Evolutionary conservation across 2,329 filamentous ascomycete species (phyloP).

Genomic region (Cladosporium sp.): DNA sequence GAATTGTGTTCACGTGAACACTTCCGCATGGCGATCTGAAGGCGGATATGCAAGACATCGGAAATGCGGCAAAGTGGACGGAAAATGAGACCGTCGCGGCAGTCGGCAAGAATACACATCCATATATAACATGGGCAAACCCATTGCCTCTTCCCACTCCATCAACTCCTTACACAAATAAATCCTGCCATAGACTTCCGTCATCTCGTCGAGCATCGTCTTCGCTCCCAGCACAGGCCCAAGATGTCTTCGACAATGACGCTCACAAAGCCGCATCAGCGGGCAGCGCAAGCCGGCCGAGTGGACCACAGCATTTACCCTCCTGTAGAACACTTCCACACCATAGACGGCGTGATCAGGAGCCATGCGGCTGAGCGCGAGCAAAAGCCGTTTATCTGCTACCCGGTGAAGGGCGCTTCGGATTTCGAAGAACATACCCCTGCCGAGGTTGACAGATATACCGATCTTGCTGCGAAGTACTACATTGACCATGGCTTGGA

Average conservation of each 20-base stretch:
- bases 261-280: slow-evolving; percentile 3
- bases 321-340: slow-evolving; percentile 25
- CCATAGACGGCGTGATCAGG: slow-evolving; percentile 31
- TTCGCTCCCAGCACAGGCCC: neutral
- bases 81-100: no score
- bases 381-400: slow-evolving; percentile 29
- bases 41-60: no score
- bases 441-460: slow-evolving; percentile 23
- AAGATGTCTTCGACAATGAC: slow-evolving; percentile 10
- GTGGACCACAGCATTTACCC: slow-evolving; percentile 18
- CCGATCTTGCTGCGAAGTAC: slow-evolving; percentile 24
- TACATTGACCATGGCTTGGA: slow-evolving; percentile 24
- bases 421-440: slow-evolving; percentile 30
- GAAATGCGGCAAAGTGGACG: no score
- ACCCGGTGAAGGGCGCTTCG: slow-evolving; percentile 22
- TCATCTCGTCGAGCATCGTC: no score
- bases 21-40: no score
- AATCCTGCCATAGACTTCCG: no score
- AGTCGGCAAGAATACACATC: no score
- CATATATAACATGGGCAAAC: no score
- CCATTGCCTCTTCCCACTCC: no score
- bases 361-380: slow-evolving; percentile 26
- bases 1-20: no score
- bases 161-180: no score
- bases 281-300: neutral